A percentile compares a stretch with the other conserved stretches of the same genome.
These are phyloP conservation scores for Prunella vulgaris DNA, from an alignment of 257 asterid species.

Conservation along the genomic window DNA sequence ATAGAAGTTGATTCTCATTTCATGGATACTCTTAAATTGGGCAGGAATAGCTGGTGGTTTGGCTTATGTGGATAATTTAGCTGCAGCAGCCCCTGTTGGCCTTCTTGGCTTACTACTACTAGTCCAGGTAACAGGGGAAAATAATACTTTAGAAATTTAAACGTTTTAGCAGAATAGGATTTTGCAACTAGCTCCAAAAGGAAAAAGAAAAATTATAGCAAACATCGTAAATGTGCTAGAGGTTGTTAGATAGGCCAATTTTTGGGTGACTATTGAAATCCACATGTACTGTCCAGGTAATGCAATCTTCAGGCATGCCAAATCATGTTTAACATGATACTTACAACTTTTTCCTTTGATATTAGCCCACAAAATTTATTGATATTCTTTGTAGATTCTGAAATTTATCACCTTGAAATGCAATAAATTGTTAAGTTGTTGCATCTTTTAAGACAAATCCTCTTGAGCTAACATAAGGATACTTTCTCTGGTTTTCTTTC, in stretches of 20 bases:
- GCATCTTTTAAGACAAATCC: background rate
- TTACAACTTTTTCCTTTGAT: background rate
- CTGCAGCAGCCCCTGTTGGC: constrained; percentile 79
- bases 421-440: background rate
- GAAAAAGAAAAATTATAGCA: no score
- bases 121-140: constrained; percentile 54
- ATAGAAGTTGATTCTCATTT: background rate
- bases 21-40: constrained; percentile 12
- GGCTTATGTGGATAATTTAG: constrained; percentile 54
- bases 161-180: background rate
- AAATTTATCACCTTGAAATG: background rate
- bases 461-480: constrained; percentile 3
- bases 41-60: constrained; percentile 76
- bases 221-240: no score
- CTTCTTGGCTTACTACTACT: constrained; percentile 88
- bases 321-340: background rate
- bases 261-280: background rate
- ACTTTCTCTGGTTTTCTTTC: constrained; percentile 22
- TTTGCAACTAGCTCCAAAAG: background rate
- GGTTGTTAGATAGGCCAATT: no score
- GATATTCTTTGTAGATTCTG: constrained; percentile 6
- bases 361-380: background rate
- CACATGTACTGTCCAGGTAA: background rate
- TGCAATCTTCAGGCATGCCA: background rate
- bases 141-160: background rate